Evolutionary conservation across 495 filamentous ascomycete species (phyloP), one percentile per base, ranked within the genome.

Genomic region (Cairneyella variabilis): DNA sequence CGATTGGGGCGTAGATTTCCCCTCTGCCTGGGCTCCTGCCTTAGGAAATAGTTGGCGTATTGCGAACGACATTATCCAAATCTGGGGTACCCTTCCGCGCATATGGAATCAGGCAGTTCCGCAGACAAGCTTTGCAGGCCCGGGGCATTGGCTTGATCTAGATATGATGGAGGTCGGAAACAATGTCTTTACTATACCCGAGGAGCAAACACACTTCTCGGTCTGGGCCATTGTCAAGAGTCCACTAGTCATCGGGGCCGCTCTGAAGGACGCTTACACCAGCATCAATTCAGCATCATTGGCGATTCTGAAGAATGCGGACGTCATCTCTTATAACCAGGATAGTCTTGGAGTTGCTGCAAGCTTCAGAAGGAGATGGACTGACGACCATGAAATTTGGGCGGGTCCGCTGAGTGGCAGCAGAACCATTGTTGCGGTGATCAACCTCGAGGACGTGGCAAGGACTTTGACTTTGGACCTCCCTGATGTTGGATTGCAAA

Each of bases 141-240:
- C 59, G 1, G 63, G 63, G 0, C 60, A 57, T 11, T 67, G 62
- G 62, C 48, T 59, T 12, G 62, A 88, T 57, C 68, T 79, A 4
- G 84, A 88, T 58, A 87, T 87, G 84, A 71, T 87, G 0, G 84
- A 88, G 55, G 71, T 87, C 34, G 83, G 83, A 10, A 86, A 84
- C 54, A 76, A 73, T 12, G 66, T 72, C 7, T 67, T 87, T 27
- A 83, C 73, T 2, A 39, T 66, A 0, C 67, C 64, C 5, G 68
- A 76, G 60, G 48, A 58, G 16, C 62, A 67, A 22, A 62, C 67
- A 3, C 72, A 78, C 61, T 72, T 75, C 49, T 66, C 67, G 7
- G 51, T 66, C 26, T 69, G 63, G 70, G 66, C 56, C 11, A 45
- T 48, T 3, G 36, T 58, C 42, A 62, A 69, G 55, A 60, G 58